These are phyloP conservation scores for Plantago ovata DNA, from an alignment of 257 asterid species.

Conservation along the genomic window DNA sequence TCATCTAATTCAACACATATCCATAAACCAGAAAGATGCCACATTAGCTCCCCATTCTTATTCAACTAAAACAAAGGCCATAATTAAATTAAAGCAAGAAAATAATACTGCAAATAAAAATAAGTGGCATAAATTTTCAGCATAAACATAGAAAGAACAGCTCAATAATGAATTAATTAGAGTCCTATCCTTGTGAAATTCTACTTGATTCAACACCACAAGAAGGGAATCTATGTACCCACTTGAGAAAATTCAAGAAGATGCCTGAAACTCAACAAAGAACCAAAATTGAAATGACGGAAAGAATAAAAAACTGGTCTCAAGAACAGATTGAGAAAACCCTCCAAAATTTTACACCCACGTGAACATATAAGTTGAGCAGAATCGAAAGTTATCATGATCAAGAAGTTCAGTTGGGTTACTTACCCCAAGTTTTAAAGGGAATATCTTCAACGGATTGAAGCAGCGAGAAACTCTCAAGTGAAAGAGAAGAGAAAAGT, in stretches of 20 bases:
- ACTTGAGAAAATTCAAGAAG: not conserved
- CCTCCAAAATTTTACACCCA: not conserved
- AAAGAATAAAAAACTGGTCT: not conserved
- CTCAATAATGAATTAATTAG: not conserved
- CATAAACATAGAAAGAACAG: not conserved
- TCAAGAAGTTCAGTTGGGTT: too few species aligned
- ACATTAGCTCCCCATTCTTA: too few species aligned
- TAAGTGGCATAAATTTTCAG: not conserved
- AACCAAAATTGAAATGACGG: not conserved
- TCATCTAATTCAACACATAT: not conserved
- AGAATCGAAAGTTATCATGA: constrained; percentile 1
- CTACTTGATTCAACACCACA: not conserved
- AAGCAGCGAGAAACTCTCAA: not conserved
- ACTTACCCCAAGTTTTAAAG: not conserved
- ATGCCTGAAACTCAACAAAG: not conserved
- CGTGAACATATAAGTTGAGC: not conserved
- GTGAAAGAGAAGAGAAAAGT: not conserved
- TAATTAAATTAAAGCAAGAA: too few species aligned
- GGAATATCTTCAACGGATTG: not conserved
- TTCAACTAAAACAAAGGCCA: too few species aligned
- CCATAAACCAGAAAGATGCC: not conserved
- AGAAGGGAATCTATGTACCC: not conserved
- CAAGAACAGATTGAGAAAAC: not conserved
- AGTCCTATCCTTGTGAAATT: not conserved
- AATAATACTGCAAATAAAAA: too few species aligned